These are phyloP conservation scores for Pisolithus tinctorius DNA, from an alignment of 768 basidiomycete species.

Conservation along the genomic window DNA sequence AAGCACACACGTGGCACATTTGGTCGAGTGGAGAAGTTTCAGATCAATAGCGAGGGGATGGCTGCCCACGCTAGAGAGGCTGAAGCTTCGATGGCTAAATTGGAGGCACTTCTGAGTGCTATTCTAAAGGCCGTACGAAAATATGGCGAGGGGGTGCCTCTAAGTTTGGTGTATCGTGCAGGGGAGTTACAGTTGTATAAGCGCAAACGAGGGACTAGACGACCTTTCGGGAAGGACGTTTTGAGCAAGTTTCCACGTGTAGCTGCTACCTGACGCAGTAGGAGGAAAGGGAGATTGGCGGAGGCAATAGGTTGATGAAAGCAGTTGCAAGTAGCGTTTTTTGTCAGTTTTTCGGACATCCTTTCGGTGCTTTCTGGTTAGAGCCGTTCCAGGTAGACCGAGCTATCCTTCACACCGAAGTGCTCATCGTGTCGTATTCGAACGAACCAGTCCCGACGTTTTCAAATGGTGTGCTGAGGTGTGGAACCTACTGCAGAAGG, in stretches of 20 bases:
- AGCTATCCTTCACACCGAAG: no score
- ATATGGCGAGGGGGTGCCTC: constrained; percentile 43
- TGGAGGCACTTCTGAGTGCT: constrained; percentile 20
- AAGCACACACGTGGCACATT: constrained; percentile 53
- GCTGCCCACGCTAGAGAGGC: constrained; percentile 13
- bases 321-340: no score
- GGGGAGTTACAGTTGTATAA: constrained; percentile 43
- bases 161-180: constrained; percentile 48
- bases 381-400: no score
- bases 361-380: no score
- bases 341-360: no score
- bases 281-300: no score
- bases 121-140: constrained; percentile 46
- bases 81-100: constrained; percentile 16
- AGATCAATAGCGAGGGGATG: constrained; percentile 28
- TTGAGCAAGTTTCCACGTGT: constrained; percentile 11
- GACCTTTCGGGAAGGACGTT: constrained; percentile 15
- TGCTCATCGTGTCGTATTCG: no score
- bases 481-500: no score
- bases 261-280: no score
- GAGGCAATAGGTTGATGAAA: no score
- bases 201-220: constrained; percentile 29
- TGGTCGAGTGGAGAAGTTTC: constrained; percentile 38
- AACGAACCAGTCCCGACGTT: no score
- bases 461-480: no score